A percentile compares a stretch with the other conserved stretches of the same genome.
Evolutionary conservation across 805 yeast genomes (phyloP).

Genomic region (Maudiozyma barnettii): DNA sequence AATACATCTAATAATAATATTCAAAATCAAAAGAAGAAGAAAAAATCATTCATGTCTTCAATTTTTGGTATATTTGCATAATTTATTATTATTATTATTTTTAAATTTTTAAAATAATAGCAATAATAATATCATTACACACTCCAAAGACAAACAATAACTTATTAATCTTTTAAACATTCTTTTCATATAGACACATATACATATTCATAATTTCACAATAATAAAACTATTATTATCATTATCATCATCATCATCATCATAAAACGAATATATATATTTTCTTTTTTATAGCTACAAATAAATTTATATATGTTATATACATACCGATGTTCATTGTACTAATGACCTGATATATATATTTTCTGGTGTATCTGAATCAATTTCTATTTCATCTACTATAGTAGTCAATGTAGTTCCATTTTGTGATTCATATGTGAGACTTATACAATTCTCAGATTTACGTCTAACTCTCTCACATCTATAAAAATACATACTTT

Average conservation of each 20-base stretch:
- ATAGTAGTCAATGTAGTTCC: not conserved
- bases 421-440: not conserved
- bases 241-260: not conserved
- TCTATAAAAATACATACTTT: not conserved
- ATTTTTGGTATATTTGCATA: not conserved
- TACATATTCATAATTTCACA: too few species aligned
- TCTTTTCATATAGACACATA: not conserved
- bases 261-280: too few species aligned
- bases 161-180: not conserved
- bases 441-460: not conserved
- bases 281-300: not conserved
- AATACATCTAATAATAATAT: not conserved
- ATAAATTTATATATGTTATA: not conserved
- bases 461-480: too few species aligned
- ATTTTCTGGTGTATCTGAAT: not conserved
- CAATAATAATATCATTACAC: not conserved
- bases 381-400: not conserved
- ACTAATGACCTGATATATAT: not conserved
- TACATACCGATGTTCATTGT: not conserved
- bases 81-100: not conserved
- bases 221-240: not conserved
- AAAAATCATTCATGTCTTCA: not conserved
- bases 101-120: not conserved
- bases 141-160: not conserved
- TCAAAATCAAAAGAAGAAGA: not conserved